A percentile compares a stretch with the other conserved stretches of the same genome.
These are phyloP conservation scores for Candida methanosorbosa DNA, from an alignment of 805 yeast species.

Conservation along the genomic window DNA sequence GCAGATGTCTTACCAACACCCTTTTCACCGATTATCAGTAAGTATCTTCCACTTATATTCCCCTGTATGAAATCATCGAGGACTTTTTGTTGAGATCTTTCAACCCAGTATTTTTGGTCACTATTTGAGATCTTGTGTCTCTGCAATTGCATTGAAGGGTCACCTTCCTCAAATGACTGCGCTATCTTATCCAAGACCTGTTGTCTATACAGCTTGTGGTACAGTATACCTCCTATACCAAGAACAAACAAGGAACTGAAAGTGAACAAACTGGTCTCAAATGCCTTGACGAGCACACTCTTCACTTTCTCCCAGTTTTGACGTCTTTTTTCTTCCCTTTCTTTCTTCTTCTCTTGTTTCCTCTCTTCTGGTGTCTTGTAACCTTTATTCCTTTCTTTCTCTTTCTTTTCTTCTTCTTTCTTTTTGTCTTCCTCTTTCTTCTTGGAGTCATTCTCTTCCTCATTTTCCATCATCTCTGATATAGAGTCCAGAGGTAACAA, in stretches of 20 bases:
- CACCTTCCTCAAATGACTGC: slow-evolving; percentile 58
- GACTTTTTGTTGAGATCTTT: slow-evolving; percentile 56
- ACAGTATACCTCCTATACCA: slow-evolving; percentile 63
- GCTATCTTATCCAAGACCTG: slow-evolving; percentile 61
- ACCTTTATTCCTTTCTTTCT: slow-evolving; percentile 8
- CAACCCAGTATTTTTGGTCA: slow-evolving; percentile 50
- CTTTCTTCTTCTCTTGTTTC: slow-evolving; percentile 4
- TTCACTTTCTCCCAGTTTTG: slow-evolving; percentile 8
- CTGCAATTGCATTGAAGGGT: slow-evolving; percentile 52
- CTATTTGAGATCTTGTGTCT: slow-evolving; percentile 38
- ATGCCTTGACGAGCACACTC: slow-evolving; percentile 29
- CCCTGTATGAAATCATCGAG: slow-evolving; percentile 64
- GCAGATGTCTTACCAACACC: slow-evolving; percentile 83
- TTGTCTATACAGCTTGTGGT: slow-evolving; percentile 51
- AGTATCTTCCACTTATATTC: slow-evolving; percentile 56
- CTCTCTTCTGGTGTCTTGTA: slow-evolving; percentile 14
- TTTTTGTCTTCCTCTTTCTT: slow-evolving; percentile 15
- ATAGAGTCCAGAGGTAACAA: slow-evolving; percentile 20
- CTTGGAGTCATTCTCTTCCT: slow-evolving; percentile 10
- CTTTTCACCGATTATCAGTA: slow-evolving; percentile 69
- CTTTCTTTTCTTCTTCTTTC: slow-evolving; percentile 11
- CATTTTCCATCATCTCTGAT: not conserved
- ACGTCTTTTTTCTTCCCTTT: slow-evolving; percentile 1
- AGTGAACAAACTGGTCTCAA: slow-evolving; percentile 67
- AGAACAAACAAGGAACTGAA: slow-evolving; percentile 59